A percentile compares a stretch with the other conserved stretches of the same genome.
phyloP scores from a whole-genome alignment of 495 filamentous ascomycete species.

The Cenococcum geophilum region DNA sequence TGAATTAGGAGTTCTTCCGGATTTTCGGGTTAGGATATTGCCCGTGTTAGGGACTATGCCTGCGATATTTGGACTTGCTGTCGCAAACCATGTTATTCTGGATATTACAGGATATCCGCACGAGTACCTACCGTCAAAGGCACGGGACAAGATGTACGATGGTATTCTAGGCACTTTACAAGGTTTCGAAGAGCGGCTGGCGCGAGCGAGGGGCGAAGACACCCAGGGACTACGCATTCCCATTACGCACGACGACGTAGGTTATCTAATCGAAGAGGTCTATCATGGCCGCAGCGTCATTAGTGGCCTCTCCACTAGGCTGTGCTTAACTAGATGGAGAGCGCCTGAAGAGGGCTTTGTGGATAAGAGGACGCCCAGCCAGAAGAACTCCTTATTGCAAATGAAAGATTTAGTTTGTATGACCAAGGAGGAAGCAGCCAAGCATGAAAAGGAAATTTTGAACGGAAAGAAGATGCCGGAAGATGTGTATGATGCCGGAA shows the following conservation, averaged over 20 bases:
- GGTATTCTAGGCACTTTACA: conserved; percentile 66
- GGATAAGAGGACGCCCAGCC: conserved; percentile 45
- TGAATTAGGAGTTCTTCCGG: conserved; percentile 79
- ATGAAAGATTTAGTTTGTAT: conserved; percentile 79
- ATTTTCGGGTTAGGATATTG: conserved; percentile 89
- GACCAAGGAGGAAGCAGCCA: conserved; percentile 88
- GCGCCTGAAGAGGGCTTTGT: conserved; percentile 47
- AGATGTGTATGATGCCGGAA: conserved; percentile 63
- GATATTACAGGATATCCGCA: conserved; percentile 80
- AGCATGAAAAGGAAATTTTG: conserved; percentile 77
- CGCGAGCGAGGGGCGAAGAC: conserved; percentile 52
- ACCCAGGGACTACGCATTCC: conserved; percentile 68
- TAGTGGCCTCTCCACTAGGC: conserved; percentile 69
- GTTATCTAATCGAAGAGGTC: conserved; percentile 84
- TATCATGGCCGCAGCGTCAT: conserved; percentile 77
- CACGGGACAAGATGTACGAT: conserved; percentile 84
- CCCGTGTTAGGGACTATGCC: conserved; percentile 97
- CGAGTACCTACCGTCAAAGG: conserved; percentile 76
- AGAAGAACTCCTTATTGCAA: conserved; percentile 59
- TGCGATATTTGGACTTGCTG: conserved; percentile 83
- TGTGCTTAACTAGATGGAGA: conserved; percentile 73
- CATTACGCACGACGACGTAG: conserved; percentile 69
- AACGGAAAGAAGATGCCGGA: conserved; percentile 58
- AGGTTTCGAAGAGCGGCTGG: conserved; percentile 66
- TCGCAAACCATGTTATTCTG: conserved; percentile 87